Evolutionary conservation across 305 asterid species (phyloP), one percentile per base, ranked within the genome.

Genomic region (Caryopteris hybrid): DNA sequence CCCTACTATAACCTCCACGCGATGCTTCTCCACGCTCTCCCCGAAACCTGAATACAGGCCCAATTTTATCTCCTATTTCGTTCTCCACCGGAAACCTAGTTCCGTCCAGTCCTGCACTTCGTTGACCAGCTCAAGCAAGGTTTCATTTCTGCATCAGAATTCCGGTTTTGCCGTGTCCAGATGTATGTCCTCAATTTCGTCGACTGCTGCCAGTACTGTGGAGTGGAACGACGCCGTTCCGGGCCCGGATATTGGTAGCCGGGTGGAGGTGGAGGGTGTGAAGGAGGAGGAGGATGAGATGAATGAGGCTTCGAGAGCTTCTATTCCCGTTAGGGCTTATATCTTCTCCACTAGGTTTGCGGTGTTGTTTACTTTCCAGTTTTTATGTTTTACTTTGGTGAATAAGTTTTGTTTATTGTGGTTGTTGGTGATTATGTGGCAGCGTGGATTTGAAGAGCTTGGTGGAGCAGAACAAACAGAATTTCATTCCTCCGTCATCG

Each of bases 361-460:
- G 61, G 33, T 70, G 2, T 39, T 29, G 3, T n/a, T 1, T 33
- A 8, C 3, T 6, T 43, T 75, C 14, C 12, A 12, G 0, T n/a
- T 68, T 4, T 23, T 58, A 17, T 47, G 0, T 34, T 61, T n/a
- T 16, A 13, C 21, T 62, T 42, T 43, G 52, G 0, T 20, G 45
- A 12, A 51, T 43, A 42, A 54, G 48, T 34, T 47, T 8, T n/a
- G 31, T 60, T 69, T 29, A 36, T 8, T 42, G 6, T 75, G 61
- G 25, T 18, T 43, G 8, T 58, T n/a, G 68, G 60, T 72, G 64
- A 55, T 76, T 61, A 51, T 74, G 65, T 80, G 74, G 74, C 86
- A 93, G 99, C 45, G 96, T 93, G 84, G 97, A 93, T 81, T 78
- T 93, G 80, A 88, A 69, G 86, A 79, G 89, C 80, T 79, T 93